These are phyloP conservation scores for Stagonosporopsis vannaccii DNA, from an alignment of 2,329 filamentous ascomycete genomes.

Conservation along the genomic window DNA sequence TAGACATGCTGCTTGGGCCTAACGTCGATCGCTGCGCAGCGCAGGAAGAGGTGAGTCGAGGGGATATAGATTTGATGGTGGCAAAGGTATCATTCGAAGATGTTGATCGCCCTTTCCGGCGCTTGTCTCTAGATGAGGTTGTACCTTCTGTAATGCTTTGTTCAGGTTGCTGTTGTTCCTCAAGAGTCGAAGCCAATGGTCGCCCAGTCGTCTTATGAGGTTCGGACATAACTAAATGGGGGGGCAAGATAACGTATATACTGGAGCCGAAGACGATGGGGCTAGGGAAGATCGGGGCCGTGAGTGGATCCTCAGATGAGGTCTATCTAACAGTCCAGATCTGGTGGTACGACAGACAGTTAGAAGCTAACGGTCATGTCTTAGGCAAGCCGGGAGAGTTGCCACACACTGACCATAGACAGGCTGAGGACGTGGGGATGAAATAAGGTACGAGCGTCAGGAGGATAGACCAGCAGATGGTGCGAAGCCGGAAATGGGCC, in stretches of 20 bases:
- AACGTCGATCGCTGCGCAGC: conserved; percentile 39
- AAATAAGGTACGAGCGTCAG: conserved; percentile 42
- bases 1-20: conserved; percentile 40
- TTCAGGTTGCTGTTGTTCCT: conserved; percentile 32
- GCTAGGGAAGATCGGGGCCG: conserved; percentile 42
- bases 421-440: conserved; percentile 36
- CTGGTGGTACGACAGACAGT: conserved; percentile 41
- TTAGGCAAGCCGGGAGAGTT: conserved; percentile 36
- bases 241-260: conserved; percentile 43
- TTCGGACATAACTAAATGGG: conserved; percentile 43
- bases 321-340: conserved; percentile 42
- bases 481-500: conserved; percentile 37
- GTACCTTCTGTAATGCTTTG: conserved; percentile 24
- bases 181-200: conserved; percentile 37
- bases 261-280: conserved; percentile 31
- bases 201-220: conserved; percentile 42
- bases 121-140: conserved; percentile 28
- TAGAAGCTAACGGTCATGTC: conserved; percentile 43
- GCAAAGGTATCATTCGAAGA: conserved; percentile 38
- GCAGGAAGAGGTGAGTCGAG: conserved; percentile 41
- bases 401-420: conserved; percentile 39
- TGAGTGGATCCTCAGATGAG: conserved; percentile 39
- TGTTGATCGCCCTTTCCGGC: conserved; percentile 29
- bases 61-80: conserved; percentile 28
- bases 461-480: conserved; percentile 33